These are phyloP conservation scores for Sambucus nigra DNA, from an alignment of 129 eudicot genomes.

Conservation along the genomic window DNA sequence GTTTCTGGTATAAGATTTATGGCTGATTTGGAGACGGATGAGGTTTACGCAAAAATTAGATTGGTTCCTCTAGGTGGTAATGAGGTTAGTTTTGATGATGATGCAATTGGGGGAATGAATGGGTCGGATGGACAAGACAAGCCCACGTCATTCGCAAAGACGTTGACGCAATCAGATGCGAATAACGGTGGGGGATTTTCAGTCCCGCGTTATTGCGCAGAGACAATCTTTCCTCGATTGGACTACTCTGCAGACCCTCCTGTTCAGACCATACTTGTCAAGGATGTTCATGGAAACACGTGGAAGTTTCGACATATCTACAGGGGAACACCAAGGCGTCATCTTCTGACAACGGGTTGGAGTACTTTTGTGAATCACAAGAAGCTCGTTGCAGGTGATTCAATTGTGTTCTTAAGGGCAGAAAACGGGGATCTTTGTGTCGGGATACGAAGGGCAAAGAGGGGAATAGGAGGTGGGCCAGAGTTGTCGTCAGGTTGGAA, in stretches of 20 bases:
- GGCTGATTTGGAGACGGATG: slow-evolving; percentile 89
- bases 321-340: slow-evolving; percentile 88
- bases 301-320: slow-evolving; percentile 95
- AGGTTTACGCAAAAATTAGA: slow-evolving; percentile 64
- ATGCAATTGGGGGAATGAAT: slow-evolving; percentile 27
- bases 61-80: slow-evolving; percentile 44
- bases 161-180: slow-evolving; percentile 90
- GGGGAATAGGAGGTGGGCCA: slow-evolving; percentile 58
- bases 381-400: slow-evolving; percentile 93
- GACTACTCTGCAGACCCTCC: slow-evolving; percentile 94
- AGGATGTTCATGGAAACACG: slow-evolving; percentile 90
- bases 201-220: slow-evolving; percentile 91
- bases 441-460: slow-evolving; percentile 79
- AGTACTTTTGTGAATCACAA: slow-evolving; percentile 94
- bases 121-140: slow-evolving; percentile 46
- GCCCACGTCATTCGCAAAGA: slow-evolving; percentile 87
- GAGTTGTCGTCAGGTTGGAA: slow-evolving; percentile 71
- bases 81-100: slow-evolving; percentile 36
- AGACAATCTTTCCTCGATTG: slow-evolving; percentile 83
- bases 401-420: slow-evolving; percentile 78
- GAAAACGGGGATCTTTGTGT: slow-evolving; percentile 92
- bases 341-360: slow-evolving; percentile 95
- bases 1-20: slow-evolving; percentile 45
- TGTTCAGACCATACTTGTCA: slow-evolving; percentile 76
- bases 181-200: slow-evolving; percentile 98